phyloP scores from a whole-genome alignment of 1,139 yeast species.

The Diutina sp. region DNA sequence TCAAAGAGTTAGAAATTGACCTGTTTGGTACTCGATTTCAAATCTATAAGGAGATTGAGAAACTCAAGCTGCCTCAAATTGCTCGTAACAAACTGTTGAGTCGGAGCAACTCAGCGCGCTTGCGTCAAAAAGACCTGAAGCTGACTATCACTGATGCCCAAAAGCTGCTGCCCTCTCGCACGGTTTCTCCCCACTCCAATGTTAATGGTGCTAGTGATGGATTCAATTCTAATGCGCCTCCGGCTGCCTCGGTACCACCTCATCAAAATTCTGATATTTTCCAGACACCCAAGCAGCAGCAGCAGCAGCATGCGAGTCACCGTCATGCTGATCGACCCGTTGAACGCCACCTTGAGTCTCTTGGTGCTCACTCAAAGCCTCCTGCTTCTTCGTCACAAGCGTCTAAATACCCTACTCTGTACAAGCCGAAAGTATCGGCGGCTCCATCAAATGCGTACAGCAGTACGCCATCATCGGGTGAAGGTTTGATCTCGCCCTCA shows the following conservation, averaged over 20 bases:
- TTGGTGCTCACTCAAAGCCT: not conserved
- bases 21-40: constrained; percentile 95
- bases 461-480: not conserved
- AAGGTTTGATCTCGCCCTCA: not conserved
- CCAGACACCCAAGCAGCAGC: not conserved
- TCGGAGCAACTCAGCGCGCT: not conserved
- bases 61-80: constrained; percentile 16
- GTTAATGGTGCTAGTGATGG: not conserved
- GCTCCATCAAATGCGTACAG: not conserved
- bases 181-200: not conserved
- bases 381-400: not conserved
- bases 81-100: not conserved
- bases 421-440: not conserved
- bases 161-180: not conserved
- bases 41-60: constrained; percentile 78
- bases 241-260: not conserved
- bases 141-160: not conserved
- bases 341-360: not conserved
- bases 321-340: not conserved
- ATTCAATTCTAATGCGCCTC: not conserved
- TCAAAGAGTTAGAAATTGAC: constrained; percentile 82
- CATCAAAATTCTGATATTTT: not conserved
- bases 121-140: not conserved
- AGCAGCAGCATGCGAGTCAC: not conserved
- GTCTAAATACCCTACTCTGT: not conserved